Percentiles rank a stretch among this genome's conserved stretches.
phyloP scores from a whole-genome alignment of 208 protist genomes.

The Sergeia podlipaevii region DNA sequence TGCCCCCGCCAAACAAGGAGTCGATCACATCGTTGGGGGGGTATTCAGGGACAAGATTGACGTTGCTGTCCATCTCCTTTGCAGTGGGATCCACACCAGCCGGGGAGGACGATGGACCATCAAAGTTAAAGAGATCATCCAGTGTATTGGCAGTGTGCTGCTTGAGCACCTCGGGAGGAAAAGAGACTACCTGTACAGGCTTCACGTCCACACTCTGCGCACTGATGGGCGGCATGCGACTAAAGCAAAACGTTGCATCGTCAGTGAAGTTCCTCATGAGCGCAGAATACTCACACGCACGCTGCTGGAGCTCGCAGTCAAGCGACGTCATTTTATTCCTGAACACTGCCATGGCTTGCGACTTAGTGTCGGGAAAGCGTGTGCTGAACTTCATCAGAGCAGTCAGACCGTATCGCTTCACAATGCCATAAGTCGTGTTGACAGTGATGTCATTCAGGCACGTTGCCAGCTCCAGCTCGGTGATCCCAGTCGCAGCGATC shows the following conservation, averaged over 20 bases:
- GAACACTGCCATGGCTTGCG: constrained; percentile 46
- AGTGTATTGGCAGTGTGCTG: constrained; percentile 47
- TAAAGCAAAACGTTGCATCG: constrained; percentile 67
- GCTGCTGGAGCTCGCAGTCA: constrained; percentile 94
- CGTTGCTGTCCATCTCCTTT: neutral
- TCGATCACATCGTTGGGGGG: constrained; percentile 10
- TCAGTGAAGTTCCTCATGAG: constrained; percentile 75
- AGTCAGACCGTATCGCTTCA: constrained; percentile 93
- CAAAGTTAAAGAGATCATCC: constrained; percentile 72
- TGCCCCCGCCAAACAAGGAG: constrained; percentile 18
- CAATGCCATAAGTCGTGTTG: constrained; percentile 54
- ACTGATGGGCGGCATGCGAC: constrained; percentile 78
- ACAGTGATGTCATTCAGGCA: constrained; percentile 68
- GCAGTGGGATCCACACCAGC: constrained; percentile 1
- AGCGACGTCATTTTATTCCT: constrained; percentile 63
- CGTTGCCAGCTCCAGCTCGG: constrained; percentile 37
- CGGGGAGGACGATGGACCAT: constrained; percentile 13
- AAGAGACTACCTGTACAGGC: constrained; percentile 55
- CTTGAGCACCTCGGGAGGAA: constrained; percentile 41
- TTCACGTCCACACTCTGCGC: constrained; percentile 29
- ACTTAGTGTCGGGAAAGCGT: constrained; percentile 51
- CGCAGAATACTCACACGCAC: constrained; percentile 89
- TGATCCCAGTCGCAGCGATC: constrained; percentile 15
- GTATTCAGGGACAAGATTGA: neutral
- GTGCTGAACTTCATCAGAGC: constrained; percentile 94